Base-by-base conservation (phyloP, 129 eudicot species). In the Artemisia tridentata region DNA sequence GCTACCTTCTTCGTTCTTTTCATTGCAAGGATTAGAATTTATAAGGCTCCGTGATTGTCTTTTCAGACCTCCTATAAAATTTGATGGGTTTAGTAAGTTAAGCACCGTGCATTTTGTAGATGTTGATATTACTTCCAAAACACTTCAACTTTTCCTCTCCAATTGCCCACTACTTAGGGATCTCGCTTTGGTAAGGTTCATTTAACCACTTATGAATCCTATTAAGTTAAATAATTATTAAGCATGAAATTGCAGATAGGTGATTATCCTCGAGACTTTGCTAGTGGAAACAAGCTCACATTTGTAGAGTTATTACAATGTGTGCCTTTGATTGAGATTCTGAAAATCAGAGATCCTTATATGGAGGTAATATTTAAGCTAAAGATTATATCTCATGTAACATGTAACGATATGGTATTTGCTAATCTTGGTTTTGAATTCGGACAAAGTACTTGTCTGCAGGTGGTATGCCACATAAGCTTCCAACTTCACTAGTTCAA, bases 391-490 rank as follows among this genome's bases (percentile, higher is more conserved):
- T 51, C 56, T 14, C 16, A 51, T 51, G 17, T 51, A 51, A 51
- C 15, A 12, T 12, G 19, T 51, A 16, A 3, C 18, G 18, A 51
- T 51, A 12, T 16, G 56, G 56, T 4, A 12, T 51, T 14, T 14
- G 7, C 56, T 51, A 7, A 51, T 15, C 17, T 6, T 51, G 7
- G 17, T 51, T 51, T 51, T 14, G 5, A 4, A 12, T 50, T 50
- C 16, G 17, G 18, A 14, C 15, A 51, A 51, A 51, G 56, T 3
- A 15, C 1, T 51, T 51, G 5, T 14, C 17, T 51, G 56, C 56
- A 51, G 18, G 56, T 51, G 56, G 56, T 51, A 51, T 51, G 56
- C 56, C 56, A 14, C 18, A 51, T 51, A 51, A 51, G 17, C 56
- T 51, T 16, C 56, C 56, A 51, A 51, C 15, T 3, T 12, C 56